Conservation (phyloP, 495 filamentous ascomycete genomes). For the Tuber indicum region DNA sequence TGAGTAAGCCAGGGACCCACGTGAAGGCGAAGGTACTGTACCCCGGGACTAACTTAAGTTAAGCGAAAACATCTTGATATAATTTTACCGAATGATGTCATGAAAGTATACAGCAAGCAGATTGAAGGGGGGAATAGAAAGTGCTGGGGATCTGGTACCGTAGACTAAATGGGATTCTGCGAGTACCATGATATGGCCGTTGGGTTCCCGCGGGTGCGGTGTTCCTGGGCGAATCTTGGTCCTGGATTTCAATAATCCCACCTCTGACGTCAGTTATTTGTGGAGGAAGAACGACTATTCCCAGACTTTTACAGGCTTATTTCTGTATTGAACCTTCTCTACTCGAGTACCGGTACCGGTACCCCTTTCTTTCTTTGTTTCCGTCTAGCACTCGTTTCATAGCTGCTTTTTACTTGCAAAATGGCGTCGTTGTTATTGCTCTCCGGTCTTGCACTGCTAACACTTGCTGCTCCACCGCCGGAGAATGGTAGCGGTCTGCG, state of each 20-base stretch:
- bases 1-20: not conserved
- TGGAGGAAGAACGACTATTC: not conserved
- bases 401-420: not conserved
- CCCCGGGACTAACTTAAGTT: too few relatives aligned
- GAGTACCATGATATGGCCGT: not conserved
- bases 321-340: not conserved
- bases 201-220: not conserved
- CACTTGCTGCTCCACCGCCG: not conserved
- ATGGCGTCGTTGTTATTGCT: not conserved
- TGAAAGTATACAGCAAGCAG: not conserved
- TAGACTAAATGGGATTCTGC: not conserved
- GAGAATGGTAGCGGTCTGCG: not conserved
- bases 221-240: not conserved
- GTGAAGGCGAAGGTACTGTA: not conserved
- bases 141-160: not conserved
- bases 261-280: conserved; percentile 2
- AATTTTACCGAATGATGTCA: not conserved
- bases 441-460: not conserved
- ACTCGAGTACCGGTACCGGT: not conserved
- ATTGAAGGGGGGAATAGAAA: not conserved
- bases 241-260: not conserved
- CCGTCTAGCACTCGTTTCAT: not conserved
- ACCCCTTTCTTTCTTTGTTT: not conserved
- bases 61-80: not conserved
- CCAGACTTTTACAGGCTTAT: not conserved